Evolutionary conservation across 1,284 basidiomycete species (phyloP), one percentile per base, ranked within the genome.

Genomic region (Tilletiopsis washingtonensis): DNA sequence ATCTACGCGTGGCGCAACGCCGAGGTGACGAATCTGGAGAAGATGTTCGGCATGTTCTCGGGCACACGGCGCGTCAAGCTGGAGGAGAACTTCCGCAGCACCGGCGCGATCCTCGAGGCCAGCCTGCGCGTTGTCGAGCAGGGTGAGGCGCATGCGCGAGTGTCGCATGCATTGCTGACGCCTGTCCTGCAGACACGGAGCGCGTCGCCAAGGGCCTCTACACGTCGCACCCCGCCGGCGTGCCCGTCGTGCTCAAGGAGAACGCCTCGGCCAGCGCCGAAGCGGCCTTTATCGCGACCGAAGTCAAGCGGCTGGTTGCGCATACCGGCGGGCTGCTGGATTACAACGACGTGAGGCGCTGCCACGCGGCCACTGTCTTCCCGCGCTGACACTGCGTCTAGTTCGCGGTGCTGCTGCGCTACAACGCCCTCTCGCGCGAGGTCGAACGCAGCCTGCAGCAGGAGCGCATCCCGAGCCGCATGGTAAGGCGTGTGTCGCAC

Each of bases 41-140:
- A 51, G 36, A 69, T 72, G 70, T 37, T 42, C 4, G 51, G 45
- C n/a, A 56, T 69, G 23, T 73, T 59, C 47, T 54, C 57, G 21
- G 48, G 50, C 4, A 57, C 56, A 1, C 61, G 78, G 50, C 82
- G 86, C 54, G 83, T 91, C 34, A 79, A 84, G 24, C 76, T 93
- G 1, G 88, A 93, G 68, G 80, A 90, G 67, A 93, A 90, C 70
- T 94, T 91, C 71, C 82, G 90, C 3, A 89, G 86, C 0, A 90
- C 88, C 0, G 83, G 79, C 0, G 77, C 83, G 0, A 91, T 94
- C 51, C 75, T 94, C 3, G 78, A 80, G 3, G 80, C 84, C 0
- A 85, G 86, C 32, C 74, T 88, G 21, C 84, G 85, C 0, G 83
- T 94, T 45, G 83, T 94, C 12, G 78, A 83, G 0, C 84, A 91